phyloP scores from a whole-genome alignment of 495 filamentous ascomycete genomes.

The Rusavskia elegans region DNA sequence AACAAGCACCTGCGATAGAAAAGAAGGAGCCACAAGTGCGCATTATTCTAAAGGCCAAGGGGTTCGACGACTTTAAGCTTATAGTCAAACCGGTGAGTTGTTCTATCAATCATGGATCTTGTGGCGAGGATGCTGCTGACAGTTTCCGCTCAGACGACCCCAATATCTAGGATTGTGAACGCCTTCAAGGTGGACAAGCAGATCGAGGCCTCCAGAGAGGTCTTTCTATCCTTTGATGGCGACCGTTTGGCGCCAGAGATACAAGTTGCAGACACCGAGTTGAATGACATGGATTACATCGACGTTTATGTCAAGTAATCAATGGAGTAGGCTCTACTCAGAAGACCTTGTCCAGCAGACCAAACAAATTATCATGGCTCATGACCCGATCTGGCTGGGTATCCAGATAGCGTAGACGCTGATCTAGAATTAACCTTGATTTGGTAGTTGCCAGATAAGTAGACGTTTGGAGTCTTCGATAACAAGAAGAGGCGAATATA shows the following conservation, averaged over 20 bases:
- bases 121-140: background rate
- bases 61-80: constrained; percentile 37
- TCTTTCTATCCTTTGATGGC: constrained; percentile 67
- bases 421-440: too few species aligned
- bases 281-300: constrained; percentile 62
- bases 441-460: too few species aligned
- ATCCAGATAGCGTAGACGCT: too few species aligned
- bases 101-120: background rate
- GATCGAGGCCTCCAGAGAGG: constrained; percentile 28
- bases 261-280: constrained; percentile 54
- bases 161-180: constrained; percentile 34
- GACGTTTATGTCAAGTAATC: constrained; percentile 51
- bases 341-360: too few species aligned
- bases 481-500: too few species aligned
- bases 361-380: too few species aligned
- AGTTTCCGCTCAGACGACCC: constrained; percentile 25
- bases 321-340: too few species aligned
- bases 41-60: constrained; percentile 43
- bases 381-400: too few species aligned
- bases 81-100: constrained; percentile 35
- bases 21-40: constrained; percentile 27
- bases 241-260: constrained; percentile 48
- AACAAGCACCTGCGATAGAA: constrained; percentile 7
- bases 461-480: too few species aligned
- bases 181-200: constrained; percentile 32